Evolutionary conservation across 1,284 basidiomycete genomes (phyloP).

Genomic region (Xerocomus cyaneibrunnescens): DNA sequence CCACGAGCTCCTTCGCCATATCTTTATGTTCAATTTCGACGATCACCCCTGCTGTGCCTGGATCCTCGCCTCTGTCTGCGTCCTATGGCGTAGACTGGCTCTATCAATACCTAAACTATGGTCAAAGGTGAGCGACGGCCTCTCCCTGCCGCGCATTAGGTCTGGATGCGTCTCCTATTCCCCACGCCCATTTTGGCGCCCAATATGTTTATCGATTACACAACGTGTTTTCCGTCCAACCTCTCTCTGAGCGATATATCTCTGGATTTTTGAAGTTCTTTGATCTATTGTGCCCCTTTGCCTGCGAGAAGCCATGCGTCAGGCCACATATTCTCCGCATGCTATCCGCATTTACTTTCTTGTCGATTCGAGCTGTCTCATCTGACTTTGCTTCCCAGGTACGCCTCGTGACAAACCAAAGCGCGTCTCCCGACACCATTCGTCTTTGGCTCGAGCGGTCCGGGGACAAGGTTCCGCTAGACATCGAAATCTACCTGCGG

Average conservation of each 20-base stretch:
- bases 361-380: background rate
- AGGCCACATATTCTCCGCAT: conserved; percentile 10
- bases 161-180: conserved; percentile 5
- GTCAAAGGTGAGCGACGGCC: conserved; percentile 59
- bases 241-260: background rate
- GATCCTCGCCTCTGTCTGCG: conserved; percentile 64
- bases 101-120: conserved; percentile 65
- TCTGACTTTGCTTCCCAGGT: conserved; percentile 44
- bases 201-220: conserved; percentile 16
- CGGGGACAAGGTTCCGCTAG: conserved; percentile 62
- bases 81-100: conserved; percentile 59
- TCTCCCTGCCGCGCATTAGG: background rate
- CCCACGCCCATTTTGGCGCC: conserved; percentile 14
- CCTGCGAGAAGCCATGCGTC: conserved; percentile 6
- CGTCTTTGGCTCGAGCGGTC: conserved; percentile 78
- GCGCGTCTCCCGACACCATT: conserved; percentile 70
- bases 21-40: conserved; percentile 66
- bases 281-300: background rate
- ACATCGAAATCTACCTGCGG: conserved; percentile 73
- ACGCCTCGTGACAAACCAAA: conserved; percentile 65
- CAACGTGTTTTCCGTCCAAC: conserved; percentile 3
- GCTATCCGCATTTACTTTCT: conserved; percentile 10
- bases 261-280: conserved; percentile 4
- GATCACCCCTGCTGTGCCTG: conserved; percentile 66
- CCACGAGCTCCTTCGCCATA: conserved; percentile 60